Conservation (phyloP, 1,284 basidiomycete species). For the Moesziomyces aphidis region DNA sequence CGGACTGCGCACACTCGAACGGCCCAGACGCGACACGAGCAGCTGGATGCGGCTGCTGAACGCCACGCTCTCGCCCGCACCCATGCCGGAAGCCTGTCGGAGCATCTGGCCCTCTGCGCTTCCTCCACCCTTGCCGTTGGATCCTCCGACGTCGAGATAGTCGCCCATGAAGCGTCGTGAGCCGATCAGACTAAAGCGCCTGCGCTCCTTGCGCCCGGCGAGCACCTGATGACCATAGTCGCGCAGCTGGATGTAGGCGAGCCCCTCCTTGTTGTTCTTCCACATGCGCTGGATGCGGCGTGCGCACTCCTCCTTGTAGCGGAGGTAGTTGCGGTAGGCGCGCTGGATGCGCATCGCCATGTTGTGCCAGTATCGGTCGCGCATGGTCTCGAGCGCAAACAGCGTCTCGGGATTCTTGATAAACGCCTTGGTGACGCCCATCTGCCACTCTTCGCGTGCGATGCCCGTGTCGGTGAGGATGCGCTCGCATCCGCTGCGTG, state of each 20-base stretch:
- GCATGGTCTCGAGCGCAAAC: conserved; percentile 98
- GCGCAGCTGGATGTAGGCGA: conserved; percentile 87
- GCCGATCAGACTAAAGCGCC: conserved; percentile 91
- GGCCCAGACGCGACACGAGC: conserved; percentile 84
- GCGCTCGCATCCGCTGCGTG: conserved; percentile 89
- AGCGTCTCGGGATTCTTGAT: conserved; percentile 99
- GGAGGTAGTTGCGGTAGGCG: conserved; percentile 93
- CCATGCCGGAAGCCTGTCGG: conserved; percentile 78
- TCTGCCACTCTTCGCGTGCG: conserved; percentile 97
- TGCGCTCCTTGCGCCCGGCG: conserved; percentile 89
- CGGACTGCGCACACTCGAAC: conserved; percentile 92
- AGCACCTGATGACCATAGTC: conserved; percentile 95
- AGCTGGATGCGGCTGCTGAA: conserved; percentile 90
- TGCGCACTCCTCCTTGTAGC: conserved; percentile 95
- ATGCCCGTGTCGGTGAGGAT: conserved; percentile 96
- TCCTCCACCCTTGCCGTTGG: conserved; percentile 71
- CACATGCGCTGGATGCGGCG: conserved; percentile 96
- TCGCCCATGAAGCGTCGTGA: conserved; percentile 97
- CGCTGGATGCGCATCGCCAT: conserved; percentile 98
- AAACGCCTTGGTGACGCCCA: conserved; percentile 98
- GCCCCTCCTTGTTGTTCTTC: conserved; percentile 95
- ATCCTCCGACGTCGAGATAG: conserved; percentile 87
- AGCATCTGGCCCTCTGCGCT: conserved; percentile 83
- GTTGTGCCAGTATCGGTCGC: conserved; percentile 99
- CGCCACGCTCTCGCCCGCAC: conserved; percentile 66